phyloP scores from a whole-genome alignment of 345 rosid species.

The Populus davidiana region DNA sequence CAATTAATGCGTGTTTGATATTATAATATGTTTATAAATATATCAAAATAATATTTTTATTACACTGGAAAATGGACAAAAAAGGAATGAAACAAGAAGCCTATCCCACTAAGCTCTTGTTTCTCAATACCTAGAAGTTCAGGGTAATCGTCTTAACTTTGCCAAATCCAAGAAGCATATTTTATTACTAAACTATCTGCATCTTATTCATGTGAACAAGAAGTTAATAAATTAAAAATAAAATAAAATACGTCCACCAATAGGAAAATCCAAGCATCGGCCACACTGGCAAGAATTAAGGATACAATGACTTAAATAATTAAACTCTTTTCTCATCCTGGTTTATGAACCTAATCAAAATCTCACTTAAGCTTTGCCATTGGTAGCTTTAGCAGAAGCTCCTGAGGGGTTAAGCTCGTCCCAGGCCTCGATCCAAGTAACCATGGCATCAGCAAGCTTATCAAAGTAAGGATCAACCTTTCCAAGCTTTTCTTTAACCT shows the following conservation, averaged over 20 bases:
- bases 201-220: slow-evolving; percentile 7
- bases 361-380: slow-evolving; percentile 40
- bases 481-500: slow-evolving; percentile 74
- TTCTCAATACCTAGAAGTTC: background rate
- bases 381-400: slow-evolving; percentile 17
- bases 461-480: slow-evolving; percentile 81
- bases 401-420: slow-evolving; percentile 77
- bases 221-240: slow-evolving; percentile 15
- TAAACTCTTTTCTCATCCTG: background rate
- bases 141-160: background rate
- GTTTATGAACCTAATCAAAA: background rate
- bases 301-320: slow-evolving; percentile 7
- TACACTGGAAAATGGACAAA: background rate
- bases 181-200: background rate
- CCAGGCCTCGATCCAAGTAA: slow-evolving; percentile 95
- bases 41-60: no score
- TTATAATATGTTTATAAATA: no score
- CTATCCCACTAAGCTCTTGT: background rate
- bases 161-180: background rate
- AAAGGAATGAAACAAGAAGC: background rate
- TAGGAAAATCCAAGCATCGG: background rate
- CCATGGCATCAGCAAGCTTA: slow-evolving; percentile 87
- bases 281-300: background rate
- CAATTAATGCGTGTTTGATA: no score
- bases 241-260: slow-evolving; percentile 17